Evolutionary conservation across 257 asterid species (phyloP), one percentile per base, ranked within the genome.

Genomic region (Echium plantagineum): DNA sequence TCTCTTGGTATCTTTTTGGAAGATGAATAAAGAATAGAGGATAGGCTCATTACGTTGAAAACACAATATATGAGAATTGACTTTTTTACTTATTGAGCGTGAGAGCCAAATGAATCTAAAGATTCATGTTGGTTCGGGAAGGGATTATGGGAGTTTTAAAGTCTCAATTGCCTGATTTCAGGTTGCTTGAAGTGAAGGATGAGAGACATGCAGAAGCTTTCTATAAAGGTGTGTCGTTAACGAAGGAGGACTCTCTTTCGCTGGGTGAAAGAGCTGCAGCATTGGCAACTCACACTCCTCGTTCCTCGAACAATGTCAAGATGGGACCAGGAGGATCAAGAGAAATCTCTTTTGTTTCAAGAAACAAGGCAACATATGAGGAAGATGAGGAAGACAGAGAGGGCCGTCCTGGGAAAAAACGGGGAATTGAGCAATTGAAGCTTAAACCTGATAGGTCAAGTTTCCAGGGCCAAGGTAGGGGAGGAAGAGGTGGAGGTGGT

Each of bases 141-240:
- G n/a, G n/a, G n/a, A n/a, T n/a, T n/a, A n/a, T n/a, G n/a, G n/a
- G n/a, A n/a, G n/a, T n/a, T n/a, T n/a, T n/a, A n/a, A n/a, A n/a
- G n/a, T 35, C 15, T 35, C 47, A 35, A 35, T 35, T 35, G 47
- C 47, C 15, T 13, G 49, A 55, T 55, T 74, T 68, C 86, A 90
- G 96, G 80, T 76, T 85, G 61, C 85, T 83, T 61, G 98, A 85
- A 79, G 94, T 82, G 78, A 90, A 82, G 86, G 98, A 90, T 61
- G 83, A 77, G 66, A 73, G 94, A 59, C 98, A 90, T 22, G 94
- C 95, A 30, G 95, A 85, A 74, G 98, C 98, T 56, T 91, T 80
- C 83, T 73, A 77, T 72, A 85, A 80, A 18, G 57, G 67, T 7
- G 42, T 64, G 62, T 91, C 98, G 16, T 84, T 91, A 47, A 86